Evolutionary conservation across 768 basidiomycete species (phyloP), one percentile per base, ranked within the genome.

Genomic region (Tulasnella sp.): DNA sequence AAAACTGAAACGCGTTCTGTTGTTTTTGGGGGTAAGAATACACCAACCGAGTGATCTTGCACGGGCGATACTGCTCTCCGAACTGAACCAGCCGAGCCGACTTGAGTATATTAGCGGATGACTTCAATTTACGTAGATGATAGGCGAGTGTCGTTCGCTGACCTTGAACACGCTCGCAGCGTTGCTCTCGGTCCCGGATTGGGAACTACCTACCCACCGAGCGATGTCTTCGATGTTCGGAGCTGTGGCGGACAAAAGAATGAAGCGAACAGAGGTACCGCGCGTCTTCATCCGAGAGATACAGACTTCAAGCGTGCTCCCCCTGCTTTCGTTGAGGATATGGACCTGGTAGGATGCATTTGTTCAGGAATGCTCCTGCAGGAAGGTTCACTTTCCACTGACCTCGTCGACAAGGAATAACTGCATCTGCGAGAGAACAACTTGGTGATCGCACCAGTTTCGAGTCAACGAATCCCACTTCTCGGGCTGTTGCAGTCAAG

Each of bases 401-500:
- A 88, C 92, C 73, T 94, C 92, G 64, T 96, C 92, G n/a, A 96
- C 84, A 44, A 96, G 79, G 64, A 96, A 85, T 22, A 97, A 74
- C 46, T 80, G 76, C 38, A 94, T 78, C 53, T 82, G 80, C 4
- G 83, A 78, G 22, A 92, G 70, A 31, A 87, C 79, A 25, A 78
- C 73, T n/a, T 76, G 73, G 63, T 89, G 80, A 53, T 81, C 80
- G 53, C 73, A 70, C 82, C 87, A 93, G 65, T 82, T 86, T 45
- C 94, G 77, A 4, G 93, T 97, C 58, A 99, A 71, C 50, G 88
- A 87, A 65, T 98, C 94, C 86, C 91, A 93, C 71, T 99, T 99
- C 71, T 99, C 94, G 1, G 87, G 89, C 86, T 92, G 64, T 30
- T 66, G 34, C 65, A 62, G 38, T 53, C 59, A 24, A 65, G 59